Base-by-base conservation (phyloP, 768 basidiomycete genomes). In the Kwoniella mangroviensis region DNA sequence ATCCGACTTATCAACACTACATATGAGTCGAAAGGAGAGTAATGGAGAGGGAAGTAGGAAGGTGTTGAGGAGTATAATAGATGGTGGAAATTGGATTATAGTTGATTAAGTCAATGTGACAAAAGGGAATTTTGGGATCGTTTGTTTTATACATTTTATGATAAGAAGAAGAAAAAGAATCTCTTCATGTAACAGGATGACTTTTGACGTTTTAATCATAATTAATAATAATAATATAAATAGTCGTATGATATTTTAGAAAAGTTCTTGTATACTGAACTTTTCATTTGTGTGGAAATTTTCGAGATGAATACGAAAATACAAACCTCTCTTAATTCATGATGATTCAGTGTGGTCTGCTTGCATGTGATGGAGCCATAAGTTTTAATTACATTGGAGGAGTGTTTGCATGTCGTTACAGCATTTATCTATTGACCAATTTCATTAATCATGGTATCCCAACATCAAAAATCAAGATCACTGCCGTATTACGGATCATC, bases 41-140 rank as follows among this genome's bases (percentile, higher is more conserved):
- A 57, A 34, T 34, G 34, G 34, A 4, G 51, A 49, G 34, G 65
- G 52, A 17, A 40, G 51, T 22, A 56, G 68, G 24, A 58, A 51
- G 34, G 26, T 64, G 15, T 28, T 69, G 42, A 56, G 68, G 26
- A 63, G 62, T 34, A 60, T 69, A n/a, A 69, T 69, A 19, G 68
- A 69, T 43, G 68, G 68, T 19, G 68, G 68, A 0, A 52, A 42
- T 52, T 69, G 68, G 68, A 60, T 69, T 4, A 69, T 69, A 11
- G 52, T 69, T 54, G 22, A 55, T 42, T 53, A 41, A 64, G 3
- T 24, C 5, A 51, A 26, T 17, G 21, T 28, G 12, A 13, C 24
- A 58, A 58, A 58, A 21, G 22, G 40, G 11, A 58, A 58, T 59
- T 59, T 43, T 17, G 58, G 58, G 34, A 41, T 59, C 42, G 34